Percentiles rank a stretch among this genome's conserved stretches.
These are phyloP conservation scores for Agrocybe pediades DNA, from an alignment of 768 basidiomycete species.

Conservation along the genomic window DNA sequence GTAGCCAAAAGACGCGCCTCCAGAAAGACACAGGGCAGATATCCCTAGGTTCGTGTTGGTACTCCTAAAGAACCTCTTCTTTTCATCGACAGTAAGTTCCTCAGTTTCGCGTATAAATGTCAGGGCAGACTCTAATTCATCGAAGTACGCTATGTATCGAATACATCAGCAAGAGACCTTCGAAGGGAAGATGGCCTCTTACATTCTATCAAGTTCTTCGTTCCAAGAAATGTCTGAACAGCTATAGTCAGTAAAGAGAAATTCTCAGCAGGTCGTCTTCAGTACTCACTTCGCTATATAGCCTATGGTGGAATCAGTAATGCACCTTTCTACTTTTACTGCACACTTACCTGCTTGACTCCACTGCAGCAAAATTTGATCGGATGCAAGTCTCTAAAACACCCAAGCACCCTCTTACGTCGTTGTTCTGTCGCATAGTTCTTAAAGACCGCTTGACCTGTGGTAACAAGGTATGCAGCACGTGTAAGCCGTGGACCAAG, in stretches of 20 bases:
- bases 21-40: conserved; percentile 92
- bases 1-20: conserved; percentile 94
- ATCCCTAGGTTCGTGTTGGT: conserved; percentile 84
- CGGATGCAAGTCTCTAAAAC: conserved; percentile 91
- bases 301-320: conserved; percentile 37
- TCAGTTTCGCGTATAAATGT: conserved; percentile 74
- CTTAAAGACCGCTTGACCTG: conserved; percentile 76
- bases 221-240: conserved; percentile 83
- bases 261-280: neutral
- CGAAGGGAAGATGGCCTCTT: conserved; percentile 17
- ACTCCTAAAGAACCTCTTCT: conserved; percentile 88
- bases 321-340: neutral
- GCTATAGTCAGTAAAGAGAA: conserved; percentile 5
- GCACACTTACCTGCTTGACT: conserved; percentile 68
- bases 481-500: neutral
- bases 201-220: conserved; percentile 90
- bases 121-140: conserved; percentile 76
- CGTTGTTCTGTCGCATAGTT: conserved; percentile 70
- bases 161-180: neutral
- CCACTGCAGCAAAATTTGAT: conserved; percentile 91
- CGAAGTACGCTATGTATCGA: conserved; percentile 64
- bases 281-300: conserved; percentile 88
- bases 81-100: conserved; percentile 82
- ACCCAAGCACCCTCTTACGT: conserved; percentile 84
- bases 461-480: neutral